phyloP scores from a whole-genome alignment of 352 stramenopile genomes.

The Phytophthora capsici region DNA sequence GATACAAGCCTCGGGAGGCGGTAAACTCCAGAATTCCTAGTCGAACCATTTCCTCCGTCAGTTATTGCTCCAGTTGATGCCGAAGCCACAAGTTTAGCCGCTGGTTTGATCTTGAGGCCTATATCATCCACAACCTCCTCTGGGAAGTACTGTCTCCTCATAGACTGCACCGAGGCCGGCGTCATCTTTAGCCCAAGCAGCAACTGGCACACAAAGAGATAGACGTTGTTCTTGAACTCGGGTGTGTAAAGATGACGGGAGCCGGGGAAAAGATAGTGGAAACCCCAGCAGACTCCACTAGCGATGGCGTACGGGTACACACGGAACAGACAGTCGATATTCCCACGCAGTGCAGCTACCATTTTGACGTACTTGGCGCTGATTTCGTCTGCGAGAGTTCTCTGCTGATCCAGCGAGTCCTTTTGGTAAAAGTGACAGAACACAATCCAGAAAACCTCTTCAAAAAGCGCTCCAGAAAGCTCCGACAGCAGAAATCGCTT shows the following conservation, averaged over 20 bases:
- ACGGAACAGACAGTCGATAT: conserved; percentile 88
- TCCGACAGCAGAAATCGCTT: conserved; percentile 85
- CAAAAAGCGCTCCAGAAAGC: conserved; percentile 80
- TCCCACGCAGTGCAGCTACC: conserved; percentile 67
- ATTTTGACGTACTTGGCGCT: conserved; percentile 85
- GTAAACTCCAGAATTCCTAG: conserved; percentile 16
- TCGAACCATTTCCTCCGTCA: conserved; percentile 11
- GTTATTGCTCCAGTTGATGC: conserved; percentile 13
- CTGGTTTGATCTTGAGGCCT: conserved; percentile 42
- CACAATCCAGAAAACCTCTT: conserved; percentile 89
- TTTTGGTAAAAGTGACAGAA: conserved; percentile 92
- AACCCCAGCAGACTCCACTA: conserved; percentile 81
- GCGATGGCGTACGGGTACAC: conserved; percentile 89
- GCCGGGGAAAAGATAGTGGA: conserved; percentile 89
- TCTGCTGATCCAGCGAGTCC: conserved; percentile 66
- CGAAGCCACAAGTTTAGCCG: conserved; percentile 27
- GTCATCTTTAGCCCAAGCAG: conserved; percentile 74
- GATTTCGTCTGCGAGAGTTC: conserved; percentile 70
- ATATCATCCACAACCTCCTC: conserved; percentile 77
- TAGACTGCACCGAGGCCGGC: conserved; percentile 68
- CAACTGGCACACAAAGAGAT: conserved; percentile 78
- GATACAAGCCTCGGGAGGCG: conserved; percentile 42
- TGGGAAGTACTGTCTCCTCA: conserved; percentile 72
- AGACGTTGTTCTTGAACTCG: conserved; percentile 85
- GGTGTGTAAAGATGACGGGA: conserved; percentile 86